Percentiles rank a stretch among this genome's conserved stretches.
phyloP scores from a whole-genome alignment of 148 eudicot genomes.

The Linanthus parryae region DNA sequence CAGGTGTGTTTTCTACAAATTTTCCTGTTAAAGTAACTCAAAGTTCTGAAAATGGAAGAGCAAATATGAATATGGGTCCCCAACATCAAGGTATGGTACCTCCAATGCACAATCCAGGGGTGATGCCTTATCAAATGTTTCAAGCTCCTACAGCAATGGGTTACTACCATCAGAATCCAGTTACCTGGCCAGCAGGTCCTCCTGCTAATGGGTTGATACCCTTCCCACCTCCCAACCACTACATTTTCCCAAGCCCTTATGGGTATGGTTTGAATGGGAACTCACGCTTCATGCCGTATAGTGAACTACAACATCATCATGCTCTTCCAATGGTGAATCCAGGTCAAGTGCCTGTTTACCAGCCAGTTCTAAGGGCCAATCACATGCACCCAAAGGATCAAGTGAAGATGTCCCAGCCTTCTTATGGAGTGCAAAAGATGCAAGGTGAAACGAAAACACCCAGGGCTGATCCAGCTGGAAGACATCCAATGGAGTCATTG shows the following conservation, averaged over 20 bases:
- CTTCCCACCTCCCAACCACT: conserved; percentile 62
- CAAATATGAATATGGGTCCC: conserved; percentile 20
- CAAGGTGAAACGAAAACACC: conserved; percentile 22
- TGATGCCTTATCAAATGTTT: conserved; percentile 58
- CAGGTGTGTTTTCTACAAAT: conserved; percentile 15
- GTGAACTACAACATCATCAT: conserved; percentile 55
- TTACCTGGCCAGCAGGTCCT: conserved; percentile 68
- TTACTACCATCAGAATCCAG: conserved; percentile 68
- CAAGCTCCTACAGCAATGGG: conserved; percentile 65
- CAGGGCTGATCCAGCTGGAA: conserved; percentile 20
- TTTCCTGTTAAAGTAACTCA: conserved; percentile 23
- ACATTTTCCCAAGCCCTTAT: conserved; percentile 46
- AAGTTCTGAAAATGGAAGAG: conserved; percentile 29
- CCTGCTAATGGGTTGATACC: conserved; percentile 60
- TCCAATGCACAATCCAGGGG: conserved; percentile 45
- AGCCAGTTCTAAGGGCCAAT: conserved; percentile 40
- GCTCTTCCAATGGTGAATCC: conserved; percentile 46
- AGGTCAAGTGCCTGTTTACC: conserved; percentile 57
- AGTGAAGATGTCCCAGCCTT: conserved; percentile 13
- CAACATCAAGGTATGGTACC: conserved; percentile 42
- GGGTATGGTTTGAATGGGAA: conserved; percentile 54
- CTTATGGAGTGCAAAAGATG: conserved; percentile 23
- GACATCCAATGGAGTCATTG: conserved; percentile 17
- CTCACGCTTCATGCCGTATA: conserved; percentile 59
- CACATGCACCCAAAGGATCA: conserved; percentile 37